Conservation (phyloP, 2,329 filamentous ascomycete genomes). For the Tolypocladium pustulatum region DNA sequence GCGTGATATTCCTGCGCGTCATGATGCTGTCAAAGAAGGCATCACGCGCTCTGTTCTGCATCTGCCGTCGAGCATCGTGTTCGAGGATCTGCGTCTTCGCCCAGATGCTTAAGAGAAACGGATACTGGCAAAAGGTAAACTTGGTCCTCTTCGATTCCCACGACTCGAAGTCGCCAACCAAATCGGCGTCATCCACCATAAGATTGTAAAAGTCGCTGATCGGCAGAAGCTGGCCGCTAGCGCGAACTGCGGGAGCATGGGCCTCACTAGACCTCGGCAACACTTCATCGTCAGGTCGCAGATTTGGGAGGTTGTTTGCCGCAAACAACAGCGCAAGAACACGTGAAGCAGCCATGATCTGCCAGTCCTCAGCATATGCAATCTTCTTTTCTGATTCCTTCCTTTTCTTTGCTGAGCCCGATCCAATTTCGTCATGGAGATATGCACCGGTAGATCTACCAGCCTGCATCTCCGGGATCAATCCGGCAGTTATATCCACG, state of each 20-base stretch:
- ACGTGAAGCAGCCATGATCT: conserved; percentile 69
- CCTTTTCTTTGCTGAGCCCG: conserved; percentile 39
- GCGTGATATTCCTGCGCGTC: conserved; percentile 60
- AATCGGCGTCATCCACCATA: conserved; percentile 74
- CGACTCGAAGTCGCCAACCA: conserved; percentile 74
- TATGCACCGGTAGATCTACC: conserved; percentile 53
- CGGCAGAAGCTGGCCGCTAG: conserved; percentile 56
- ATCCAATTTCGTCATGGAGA: conserved; percentile 65
- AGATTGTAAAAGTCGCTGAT: conserved; percentile 84
- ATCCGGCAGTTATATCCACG: conserved; percentile 50
- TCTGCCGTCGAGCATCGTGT: conserved; percentile 77
- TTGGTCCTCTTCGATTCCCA: conserved; percentile 69
- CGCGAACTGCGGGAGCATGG: conserved; percentile 13
- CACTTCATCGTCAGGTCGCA: conserved; percentile 21
- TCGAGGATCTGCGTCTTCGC: conserved; percentile 87
- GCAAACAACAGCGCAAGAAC: conserved; percentile 74
- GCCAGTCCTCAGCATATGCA: conserved; percentile 77
- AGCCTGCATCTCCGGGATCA: conserved; percentile 64
- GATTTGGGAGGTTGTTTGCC: conserved; percentile 54
- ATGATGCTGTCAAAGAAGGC: conserved; percentile 88
- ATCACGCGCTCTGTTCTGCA: conserved; percentile 79
- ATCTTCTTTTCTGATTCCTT: conserved; percentile 46
- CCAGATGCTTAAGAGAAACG: conserved; percentile 84
- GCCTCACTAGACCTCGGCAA: conserved; percentile 12
- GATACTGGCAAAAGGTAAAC: conserved; percentile 87